Evolutionary conservation across 805 yeast genomes (phyloP).

Genomic region (Wickerhamiella parazyma): DNA sequence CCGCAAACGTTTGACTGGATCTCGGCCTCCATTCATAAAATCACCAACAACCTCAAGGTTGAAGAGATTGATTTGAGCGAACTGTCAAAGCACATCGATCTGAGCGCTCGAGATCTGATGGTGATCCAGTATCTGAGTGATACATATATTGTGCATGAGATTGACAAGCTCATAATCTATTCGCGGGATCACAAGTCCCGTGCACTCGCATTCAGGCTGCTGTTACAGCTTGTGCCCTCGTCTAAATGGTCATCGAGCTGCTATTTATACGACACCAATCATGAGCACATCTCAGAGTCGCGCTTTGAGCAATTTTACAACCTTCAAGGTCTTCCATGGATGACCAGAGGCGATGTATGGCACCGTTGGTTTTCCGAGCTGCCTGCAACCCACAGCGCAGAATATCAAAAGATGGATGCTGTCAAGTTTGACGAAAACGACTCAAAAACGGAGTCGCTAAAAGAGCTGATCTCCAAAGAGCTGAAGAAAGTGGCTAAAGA

Average conservation of each 20-base stretch:
- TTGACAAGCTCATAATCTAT: slow-evolving; percentile 14
- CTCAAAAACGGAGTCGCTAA: neutral
- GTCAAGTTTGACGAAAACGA: neutral
- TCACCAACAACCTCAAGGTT: slow-evolving; percentile 16
- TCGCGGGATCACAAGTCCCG: slow-evolving; percentile 12
- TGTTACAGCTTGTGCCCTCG: slow-evolving; percentile 10
- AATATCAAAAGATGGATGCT: neutral
- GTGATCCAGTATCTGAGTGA: slow-evolving; percentile 23
- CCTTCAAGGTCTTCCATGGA: slow-evolving; percentile 22
- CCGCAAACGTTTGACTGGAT: slow-evolving; percentile 33
- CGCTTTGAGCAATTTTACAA: slow-evolving; percentile 15
- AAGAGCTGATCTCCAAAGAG: neutral
- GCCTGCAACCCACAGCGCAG: neutral
- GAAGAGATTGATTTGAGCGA: slow-evolving; percentile 26
- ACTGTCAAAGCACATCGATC: slow-evolving; percentile 10
- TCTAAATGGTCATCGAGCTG: slow-evolving; percentile 11
- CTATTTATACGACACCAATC: slow-evolving; percentile 14
- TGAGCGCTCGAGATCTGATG: slow-evolving; percentile 14
- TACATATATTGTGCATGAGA: slow-evolving; percentile 17
- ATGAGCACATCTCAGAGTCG: slow-evolving; percentile 5
- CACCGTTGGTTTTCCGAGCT: slow-evolving; percentile 17
- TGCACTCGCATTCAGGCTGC: slow-evolving; percentile 15
- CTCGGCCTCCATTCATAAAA: slow-evolving; percentile 26
- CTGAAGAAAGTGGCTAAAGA: neutral
- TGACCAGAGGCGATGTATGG: slow-evolving; percentile 19